Evolutionary conservation across 495 filamentous ascomycete genomes (phyloP).

Genomic region (Articulospora tetracladia): DNA sequence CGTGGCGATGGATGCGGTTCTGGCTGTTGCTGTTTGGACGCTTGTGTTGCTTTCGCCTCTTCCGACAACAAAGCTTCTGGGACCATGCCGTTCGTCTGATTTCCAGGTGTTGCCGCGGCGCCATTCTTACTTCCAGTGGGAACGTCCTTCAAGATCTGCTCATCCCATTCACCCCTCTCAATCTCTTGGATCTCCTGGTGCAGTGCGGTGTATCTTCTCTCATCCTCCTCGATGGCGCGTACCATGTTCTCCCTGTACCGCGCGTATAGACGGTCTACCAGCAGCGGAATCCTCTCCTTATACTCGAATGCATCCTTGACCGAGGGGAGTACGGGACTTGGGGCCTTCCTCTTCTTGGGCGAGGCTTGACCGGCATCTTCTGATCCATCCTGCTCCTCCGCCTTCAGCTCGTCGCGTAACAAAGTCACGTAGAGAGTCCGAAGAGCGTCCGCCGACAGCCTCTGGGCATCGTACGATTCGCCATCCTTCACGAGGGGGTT

Average conservation of each 20-base stretch:
- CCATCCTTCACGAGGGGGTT: constrained; percentile 65
- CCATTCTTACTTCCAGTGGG: constrained; percentile 8
- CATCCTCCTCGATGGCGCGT: constrained; percentile 68
- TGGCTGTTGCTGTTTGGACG: constrained; percentile 21
- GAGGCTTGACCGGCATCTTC: constrained; percentile 30
- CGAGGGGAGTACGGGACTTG: constrained; percentile 58
- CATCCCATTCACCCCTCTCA: constrained; percentile 53
- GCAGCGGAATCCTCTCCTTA: constrained; percentile 57
- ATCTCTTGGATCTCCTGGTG: constrained; percentile 65
- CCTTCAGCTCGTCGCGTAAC: constrained; percentile 65
- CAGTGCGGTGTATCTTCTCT: constrained; percentile 60
- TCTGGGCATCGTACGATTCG: constrained; percentile 63
- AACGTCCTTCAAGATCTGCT: constrained; percentile 29
- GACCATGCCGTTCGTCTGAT: not conserved
- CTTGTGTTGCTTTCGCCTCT: constrained; percentile 3
- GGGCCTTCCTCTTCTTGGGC: constrained; percentile 70
- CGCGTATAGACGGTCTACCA: constrained; percentile 70
- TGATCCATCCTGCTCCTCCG: constrained; percentile 27
- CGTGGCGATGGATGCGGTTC: constrained; percentile 8
- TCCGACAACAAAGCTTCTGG: constrained; percentile 15
- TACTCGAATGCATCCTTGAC: constrained; percentile 62
- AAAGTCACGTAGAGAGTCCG: constrained; percentile 71
- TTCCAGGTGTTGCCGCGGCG: constrained; percentile 6
- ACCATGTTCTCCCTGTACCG: constrained; percentile 66
- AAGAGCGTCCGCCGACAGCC: constrained; percentile 74